phyloP scores from a whole-genome alignment of 2,329 filamentous ascomycete genomes.

The Ophiocordyceps camponoti-floridani region DNA sequence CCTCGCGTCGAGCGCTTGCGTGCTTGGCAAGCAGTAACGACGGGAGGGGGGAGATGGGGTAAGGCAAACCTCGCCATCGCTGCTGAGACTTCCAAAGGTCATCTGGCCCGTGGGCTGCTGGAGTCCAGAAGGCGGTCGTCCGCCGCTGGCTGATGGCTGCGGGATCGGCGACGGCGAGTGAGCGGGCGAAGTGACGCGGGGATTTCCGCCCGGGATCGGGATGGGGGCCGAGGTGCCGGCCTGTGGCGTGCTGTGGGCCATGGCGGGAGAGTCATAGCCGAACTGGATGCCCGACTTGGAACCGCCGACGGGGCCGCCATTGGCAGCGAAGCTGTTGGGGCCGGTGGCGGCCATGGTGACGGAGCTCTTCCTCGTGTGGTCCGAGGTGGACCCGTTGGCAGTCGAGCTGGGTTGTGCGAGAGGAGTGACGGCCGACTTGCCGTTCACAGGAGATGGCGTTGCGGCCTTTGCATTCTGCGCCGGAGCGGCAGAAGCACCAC shows the following conservation, averaged over 20 bases:
- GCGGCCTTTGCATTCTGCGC: slow-evolving; percentile 42
- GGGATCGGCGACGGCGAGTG: slow-evolving; percentile 89
- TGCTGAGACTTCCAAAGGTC: slow-evolving; percentile 70
- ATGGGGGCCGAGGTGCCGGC: slow-evolving; percentile 35
- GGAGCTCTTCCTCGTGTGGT: slow-evolving; percentile 73
- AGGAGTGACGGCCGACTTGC: slow-evolving; percentile 54
- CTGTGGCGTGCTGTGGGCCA: slow-evolving; percentile 50
- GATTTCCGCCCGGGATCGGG: slow-evolving; percentile 43
- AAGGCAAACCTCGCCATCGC: slow-evolving; percentile 60
- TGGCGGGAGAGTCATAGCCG: slow-evolving; percentile 56
- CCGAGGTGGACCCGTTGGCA: slow-evolving; percentile 50
- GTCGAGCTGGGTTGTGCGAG: slow-evolving; percentile 44
- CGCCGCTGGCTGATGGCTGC: slow-evolving; percentile 66
- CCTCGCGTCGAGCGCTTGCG: too few species aligned
- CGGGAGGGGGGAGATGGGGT: not conserved
- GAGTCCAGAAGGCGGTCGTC: slow-evolving; percentile 64
- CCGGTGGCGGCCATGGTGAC: slow-evolving; percentile 82
- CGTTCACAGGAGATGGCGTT: slow-evolving; percentile 68
- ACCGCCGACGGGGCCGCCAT: slow-evolving; percentile 46
- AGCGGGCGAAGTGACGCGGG: slow-evolving; percentile 64
- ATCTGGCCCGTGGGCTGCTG: slow-evolving; percentile 49
- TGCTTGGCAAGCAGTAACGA: not conserved
- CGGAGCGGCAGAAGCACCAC: slow-evolving; percentile 29
- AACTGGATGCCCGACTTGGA: slow-evolving; percentile 59
- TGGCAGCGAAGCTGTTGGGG: slow-evolving; percentile 55